These are phyloP conservation scores for Solanum microdontum DNA, from an alignment of 257 asterid genomes.

Conservation along the genomic window DNA sequence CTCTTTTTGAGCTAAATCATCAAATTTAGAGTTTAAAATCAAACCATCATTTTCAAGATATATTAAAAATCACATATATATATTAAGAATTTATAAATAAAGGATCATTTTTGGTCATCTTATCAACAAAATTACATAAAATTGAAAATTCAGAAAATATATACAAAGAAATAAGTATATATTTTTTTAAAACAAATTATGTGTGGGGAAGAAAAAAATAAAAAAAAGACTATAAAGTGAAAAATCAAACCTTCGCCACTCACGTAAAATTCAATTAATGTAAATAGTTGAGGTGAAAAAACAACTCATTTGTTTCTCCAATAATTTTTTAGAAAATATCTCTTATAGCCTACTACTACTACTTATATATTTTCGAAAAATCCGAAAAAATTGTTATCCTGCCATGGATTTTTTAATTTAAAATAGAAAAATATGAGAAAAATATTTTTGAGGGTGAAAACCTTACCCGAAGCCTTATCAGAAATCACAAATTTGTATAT, in stretches of 20 bases:
- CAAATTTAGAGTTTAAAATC: background rate
- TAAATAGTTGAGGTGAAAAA: background rate
- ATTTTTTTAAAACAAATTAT: no score
- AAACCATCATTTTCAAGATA: background rate
- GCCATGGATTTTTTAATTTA: background rate
- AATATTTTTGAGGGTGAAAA: background rate
- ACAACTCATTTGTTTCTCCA: background rate
- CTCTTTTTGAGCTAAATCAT: background rate
- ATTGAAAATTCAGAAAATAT: background rate
- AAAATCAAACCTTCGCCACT: no score
- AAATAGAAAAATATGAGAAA: background rate
- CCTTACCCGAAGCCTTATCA: slow-evolving; percentile 9
- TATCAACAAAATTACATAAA: background rate
- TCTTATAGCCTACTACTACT: background rate
- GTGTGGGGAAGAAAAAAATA: no score
- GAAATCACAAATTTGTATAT: background rate
- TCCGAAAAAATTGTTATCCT: background rate
- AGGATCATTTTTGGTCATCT: background rate
- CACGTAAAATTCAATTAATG: no score
- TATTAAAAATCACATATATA: background rate
- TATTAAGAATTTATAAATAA: no score
- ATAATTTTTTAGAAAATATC: background rate
- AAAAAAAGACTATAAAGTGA: no score
- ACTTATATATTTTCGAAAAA: background rate
- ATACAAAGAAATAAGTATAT: background rate